phyloP scores from a whole-genome alignment of 257 asterid species.

The Lycium ferocissimum region DNA sequence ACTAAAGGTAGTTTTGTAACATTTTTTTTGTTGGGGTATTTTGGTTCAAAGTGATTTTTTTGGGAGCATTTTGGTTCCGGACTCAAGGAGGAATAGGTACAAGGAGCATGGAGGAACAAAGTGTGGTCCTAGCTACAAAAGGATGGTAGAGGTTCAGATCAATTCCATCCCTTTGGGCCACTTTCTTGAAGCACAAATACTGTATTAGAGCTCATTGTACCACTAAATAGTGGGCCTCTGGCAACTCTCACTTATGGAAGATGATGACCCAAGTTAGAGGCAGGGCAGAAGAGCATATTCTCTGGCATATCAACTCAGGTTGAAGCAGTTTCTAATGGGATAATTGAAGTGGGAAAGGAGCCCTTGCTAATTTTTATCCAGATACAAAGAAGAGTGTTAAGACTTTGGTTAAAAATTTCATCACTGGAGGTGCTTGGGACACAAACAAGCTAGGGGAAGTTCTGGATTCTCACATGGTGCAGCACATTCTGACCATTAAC shows the following conservation, averaged over 20 bases:
- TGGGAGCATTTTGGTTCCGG: too few species aligned
- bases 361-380: neutral
- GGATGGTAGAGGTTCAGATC: neutral
- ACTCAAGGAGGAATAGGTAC: neutral
- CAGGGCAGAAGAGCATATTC: neutral
- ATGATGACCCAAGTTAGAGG: neutral
- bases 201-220: neutral
- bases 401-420: too few species aligned
- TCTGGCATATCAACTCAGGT: neutral
- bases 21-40: too few species aligned
- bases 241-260: neutral
- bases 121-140: neutral
- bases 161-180: neutral
- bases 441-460: too few species aligned
- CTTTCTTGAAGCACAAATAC: neutral
- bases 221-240: neutral
- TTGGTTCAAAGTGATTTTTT: too few species aligned
- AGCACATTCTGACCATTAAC: too few species aligned
- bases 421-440: too few species aligned
- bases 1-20: too few species aligned
- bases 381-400: too few species aligned
- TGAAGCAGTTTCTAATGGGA: neutral
- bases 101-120: neutral
- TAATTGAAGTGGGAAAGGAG: neutral
- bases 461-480: too few species aligned